Evolutionary conservation across 306 rosid genomes (phyloP), one percentile per base, ranked within the genome.

Genomic region (Vigna unguiculata): DNA sequence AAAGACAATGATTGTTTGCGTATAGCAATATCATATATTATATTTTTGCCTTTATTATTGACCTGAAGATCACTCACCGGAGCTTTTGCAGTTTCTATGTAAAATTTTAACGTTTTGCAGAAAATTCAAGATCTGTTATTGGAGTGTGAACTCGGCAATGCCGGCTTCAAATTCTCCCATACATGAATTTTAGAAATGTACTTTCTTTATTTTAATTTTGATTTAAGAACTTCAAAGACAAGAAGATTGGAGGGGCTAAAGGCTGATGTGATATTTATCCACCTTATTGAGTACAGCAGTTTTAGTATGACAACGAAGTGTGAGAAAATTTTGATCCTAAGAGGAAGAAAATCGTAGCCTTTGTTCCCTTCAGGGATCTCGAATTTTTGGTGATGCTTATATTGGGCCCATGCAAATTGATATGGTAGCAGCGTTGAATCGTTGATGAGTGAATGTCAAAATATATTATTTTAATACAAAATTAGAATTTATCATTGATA

Each of bases 51-150:
- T 41, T 24, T 10, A 19, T 76, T 10, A 66, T 24, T 73, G 43
- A 17, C 54, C 21, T n/a, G n/a, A 53, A 24, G 34, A 49, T 52
- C 64, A 75, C 80, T 74, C 11, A 34, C 5, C 11, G 19, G 4
- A 64, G 28, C 43, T 16, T 51, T 22, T 41, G 47, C 19, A 30
- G 25, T 43, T 58, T 65, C 45, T 12, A 5, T 12, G 16, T 9
- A 9, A 40, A 40, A 9, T 40, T 36, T 7, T 36, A 11, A 19
- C 0, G 47, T 76, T 62, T 74, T 30, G 55, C 25, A 58, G 78
- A 70, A 86, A 90, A 82, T 87, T 81, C 63, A 81, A 76, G 80
- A 76, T 76, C 80, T 63, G 61, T 81, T 77, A 79, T 88, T 76
- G 92, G 83, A 83, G 80, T 66, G 81, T 72, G 85, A 79, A 78